A percentile compares a stretch with the other conserved stretches of the same genome.
Conservation (phyloP, 2,329 filamentous ascomycete genomes). For the Dothidotthia symphoricarpi region DNA sequence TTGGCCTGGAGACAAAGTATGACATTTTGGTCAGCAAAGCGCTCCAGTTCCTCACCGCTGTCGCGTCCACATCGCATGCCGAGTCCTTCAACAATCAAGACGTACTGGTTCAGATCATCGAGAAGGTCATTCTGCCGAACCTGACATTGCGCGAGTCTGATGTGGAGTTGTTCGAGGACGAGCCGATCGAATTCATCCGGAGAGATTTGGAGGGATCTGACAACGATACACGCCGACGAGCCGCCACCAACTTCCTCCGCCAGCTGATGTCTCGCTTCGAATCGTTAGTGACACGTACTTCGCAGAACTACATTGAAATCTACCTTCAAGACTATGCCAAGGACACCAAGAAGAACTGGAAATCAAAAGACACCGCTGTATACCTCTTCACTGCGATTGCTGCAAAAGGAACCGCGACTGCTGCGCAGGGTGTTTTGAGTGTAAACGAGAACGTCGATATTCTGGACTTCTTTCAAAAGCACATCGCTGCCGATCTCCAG, state of each 20-base stretch:
- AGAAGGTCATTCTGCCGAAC: slow-evolving; percentile 94
- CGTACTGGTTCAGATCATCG: slow-evolving; percentile 80
- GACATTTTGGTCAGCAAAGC: slow-evolving; percentile 93
- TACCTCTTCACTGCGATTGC: slow-evolving; percentile 95
- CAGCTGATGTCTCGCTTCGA: slow-evolving; percentile 90
- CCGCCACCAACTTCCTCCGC: slow-evolving; percentile 90
- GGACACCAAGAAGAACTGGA: slow-evolving; percentile 71
- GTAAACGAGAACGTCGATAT: slow-evolving; percentile 81
- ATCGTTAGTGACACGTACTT: slow-evolving; percentile 77
- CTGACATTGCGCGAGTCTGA: slow-evolving; percentile 89
- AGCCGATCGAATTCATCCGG: slow-evolving; percentile 97
- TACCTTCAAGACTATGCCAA: slow-evolving; percentile 75
- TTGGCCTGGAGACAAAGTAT: slow-evolving; percentile 86
- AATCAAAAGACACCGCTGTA: slow-evolving; percentile 95
- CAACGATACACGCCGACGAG: slow-evolving; percentile 85
- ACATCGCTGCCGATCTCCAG: slow-evolving; percentile 86
- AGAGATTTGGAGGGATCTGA: slow-evolving; percentile 94
- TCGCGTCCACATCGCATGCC: slow-evolving; percentile 75
- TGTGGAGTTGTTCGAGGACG: slow-evolving; percentile 94
- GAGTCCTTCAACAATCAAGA: slow-evolving; percentile 79
- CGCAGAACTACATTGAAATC: slow-evolving; percentile 80
- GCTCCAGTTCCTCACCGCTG: slow-evolving; percentile 87
- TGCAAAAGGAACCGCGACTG: slow-evolving; percentile 83
- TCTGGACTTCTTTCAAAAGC: slow-evolving; percentile 89
- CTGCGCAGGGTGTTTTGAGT: slow-evolving; percentile 84